Conservation (phyloP, 1,139 yeast species). For the Yamadazyma atmosphaerica region DNA sequence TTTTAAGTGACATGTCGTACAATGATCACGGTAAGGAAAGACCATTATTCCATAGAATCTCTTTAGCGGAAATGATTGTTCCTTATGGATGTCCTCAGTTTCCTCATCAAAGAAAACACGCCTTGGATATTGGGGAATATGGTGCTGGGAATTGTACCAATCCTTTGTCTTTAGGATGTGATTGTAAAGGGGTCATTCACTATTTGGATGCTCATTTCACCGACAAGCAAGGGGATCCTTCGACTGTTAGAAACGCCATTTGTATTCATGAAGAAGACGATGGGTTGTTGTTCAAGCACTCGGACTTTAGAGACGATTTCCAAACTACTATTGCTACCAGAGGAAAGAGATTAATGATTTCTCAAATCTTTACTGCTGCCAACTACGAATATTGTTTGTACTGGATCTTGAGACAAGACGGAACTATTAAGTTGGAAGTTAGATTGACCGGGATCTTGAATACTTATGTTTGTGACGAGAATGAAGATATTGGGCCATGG, state of each 20-base stretch:
- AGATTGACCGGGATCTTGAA: conserved; percentile 81
- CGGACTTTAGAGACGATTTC: conserved; percentile 80
- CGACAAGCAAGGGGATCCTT: conserved; percentile 64
- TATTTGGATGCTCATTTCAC: conserved; percentile 76
- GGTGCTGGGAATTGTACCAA: conserved; percentile 87
- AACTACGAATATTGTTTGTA: conserved; percentile 83
- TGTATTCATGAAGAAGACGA: conserved; percentile 88
- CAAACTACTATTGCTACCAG: conserved; percentile 74
- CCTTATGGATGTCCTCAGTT: conserved; percentile 80
- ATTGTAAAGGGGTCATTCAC: conserved; percentile 82
- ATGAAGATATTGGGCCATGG: conserved; percentile 70
- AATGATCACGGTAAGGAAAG: conserved; percentile 73
- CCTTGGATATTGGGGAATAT: conserved; percentile 83
- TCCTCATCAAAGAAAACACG: conserved; percentile 84
- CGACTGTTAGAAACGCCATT: conserved; percentile 71
- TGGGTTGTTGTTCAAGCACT: conserved; percentile 75
- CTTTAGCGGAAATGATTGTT: conserved; percentile 80
- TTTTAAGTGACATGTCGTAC: conserved; percentile 68
- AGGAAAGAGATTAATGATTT: conserved; percentile 69
- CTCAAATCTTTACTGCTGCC: conserved; percentile 84
- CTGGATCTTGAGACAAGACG: conserved; percentile 83
- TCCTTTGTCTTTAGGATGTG: conserved; percentile 76
- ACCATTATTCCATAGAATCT: conserved; percentile 75
- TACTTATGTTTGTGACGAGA: conserved; percentile 63
- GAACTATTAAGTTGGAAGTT: conserved; percentile 74